These are phyloP conservation scores for Eucalyptus lansdowneana DNA, from an alignment of 345 rosid genomes.

Conservation along the genomic window DNA sequence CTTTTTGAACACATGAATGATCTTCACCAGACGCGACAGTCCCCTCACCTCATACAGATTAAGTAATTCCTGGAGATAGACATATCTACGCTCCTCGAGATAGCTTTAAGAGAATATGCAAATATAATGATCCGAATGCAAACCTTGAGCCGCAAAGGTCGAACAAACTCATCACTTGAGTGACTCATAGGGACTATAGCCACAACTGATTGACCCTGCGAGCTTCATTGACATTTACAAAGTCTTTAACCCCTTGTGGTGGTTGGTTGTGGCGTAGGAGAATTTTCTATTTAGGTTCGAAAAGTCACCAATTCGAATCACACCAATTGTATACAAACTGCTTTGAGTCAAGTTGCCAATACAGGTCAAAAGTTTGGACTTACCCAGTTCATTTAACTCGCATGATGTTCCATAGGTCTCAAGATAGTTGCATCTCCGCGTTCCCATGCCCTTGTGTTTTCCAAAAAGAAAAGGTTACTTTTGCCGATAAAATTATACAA, in stretches of 20 bases:
- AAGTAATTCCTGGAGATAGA: background rate
- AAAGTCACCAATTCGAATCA: background rate
- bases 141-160: background rate
- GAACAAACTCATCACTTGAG: background rate
- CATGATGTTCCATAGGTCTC: background rate
- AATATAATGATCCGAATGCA: background rate
- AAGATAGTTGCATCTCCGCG: background rate
- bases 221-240: background rate
- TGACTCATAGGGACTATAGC: background rate
- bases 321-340: background rate
- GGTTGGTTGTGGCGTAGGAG: background rate
- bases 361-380: background rate
- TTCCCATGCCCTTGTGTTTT: background rate
- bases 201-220: background rate
- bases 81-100: background rate
- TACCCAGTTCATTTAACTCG: background rate
- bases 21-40: background rate
- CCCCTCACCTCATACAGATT: background rate
- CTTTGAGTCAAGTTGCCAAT: fast-evolving
- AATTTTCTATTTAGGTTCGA: background rate
- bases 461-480: background rate
- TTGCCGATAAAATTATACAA: background rate
- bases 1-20: background rate
- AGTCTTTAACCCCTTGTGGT: background rate
- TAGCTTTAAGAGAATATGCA: background rate